A percentile compares a stretch with the other conserved stretches of the same genome.
phyloP scores from a whole-genome alignment of 495 filamentous ascomycete genomes.

The Podospora bellae-mahoneyi region DNA sequence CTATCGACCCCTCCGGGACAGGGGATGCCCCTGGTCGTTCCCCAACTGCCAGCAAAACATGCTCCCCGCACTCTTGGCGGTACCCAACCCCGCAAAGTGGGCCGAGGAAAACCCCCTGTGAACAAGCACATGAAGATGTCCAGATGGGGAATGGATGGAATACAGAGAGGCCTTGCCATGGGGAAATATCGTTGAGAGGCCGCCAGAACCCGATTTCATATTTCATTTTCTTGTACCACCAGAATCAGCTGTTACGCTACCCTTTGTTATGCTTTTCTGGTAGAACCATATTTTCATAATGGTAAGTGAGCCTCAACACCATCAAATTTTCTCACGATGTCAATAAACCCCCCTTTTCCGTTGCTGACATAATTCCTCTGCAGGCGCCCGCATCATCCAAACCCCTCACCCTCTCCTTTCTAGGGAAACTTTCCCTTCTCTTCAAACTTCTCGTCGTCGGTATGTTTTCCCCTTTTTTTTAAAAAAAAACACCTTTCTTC shows the following conservation, averaged over 20 bases:
- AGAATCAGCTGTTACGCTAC: background rate
- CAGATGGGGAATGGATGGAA: background rate
- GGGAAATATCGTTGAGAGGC: background rate
- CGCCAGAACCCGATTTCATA: background rate
- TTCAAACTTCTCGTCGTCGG: conserved; percentile 18
- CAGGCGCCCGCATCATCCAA: conserved; percentile 2
- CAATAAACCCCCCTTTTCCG: background rate
- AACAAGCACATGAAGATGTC: background rate
- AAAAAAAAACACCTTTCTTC: background rate
- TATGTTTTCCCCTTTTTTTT: conserved; percentile 1
- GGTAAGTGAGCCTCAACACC: conserved; percentile 3
- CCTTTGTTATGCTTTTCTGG: background rate
- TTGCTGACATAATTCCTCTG: background rate
- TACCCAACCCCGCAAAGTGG: background rate
- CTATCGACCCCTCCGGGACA: background rate
- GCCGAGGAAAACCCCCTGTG: background rate
- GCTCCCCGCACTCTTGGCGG: background rate
- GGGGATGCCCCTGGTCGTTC: background rate
- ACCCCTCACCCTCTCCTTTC: conserved; percentile 4
- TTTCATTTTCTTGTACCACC: background rate
- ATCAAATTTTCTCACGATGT: background rate
- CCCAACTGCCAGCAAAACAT: background rate
- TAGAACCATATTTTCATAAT: background rate
- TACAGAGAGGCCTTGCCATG: background rate
- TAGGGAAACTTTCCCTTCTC: conserved; percentile 12